These are phyloP conservation scores for Neofusicoccum sp. DNA, from an alignment of 2,329 filamentous ascomycete genomes.

Conservation along the genomic window DNA sequence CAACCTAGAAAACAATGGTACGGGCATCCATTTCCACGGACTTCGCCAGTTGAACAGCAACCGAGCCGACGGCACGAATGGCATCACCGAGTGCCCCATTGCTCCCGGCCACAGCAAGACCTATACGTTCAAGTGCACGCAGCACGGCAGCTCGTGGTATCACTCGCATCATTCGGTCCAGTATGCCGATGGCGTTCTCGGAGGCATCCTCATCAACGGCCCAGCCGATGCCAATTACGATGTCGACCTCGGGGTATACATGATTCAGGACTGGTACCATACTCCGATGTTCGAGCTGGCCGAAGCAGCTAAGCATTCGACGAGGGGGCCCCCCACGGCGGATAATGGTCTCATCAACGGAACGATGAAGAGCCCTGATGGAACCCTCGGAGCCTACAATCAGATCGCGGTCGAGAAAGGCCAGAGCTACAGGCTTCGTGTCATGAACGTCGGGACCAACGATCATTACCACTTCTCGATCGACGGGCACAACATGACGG, in stretches of 20 bases:
- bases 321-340: slow-evolving; percentile 29
- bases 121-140: slow-evolving; percentile 60
- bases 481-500: slow-evolving; percentile 40
- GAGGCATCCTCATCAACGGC: slow-evolving; percentile 45
- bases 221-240: slow-evolving; percentile 53
- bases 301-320: not conserved
- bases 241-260: slow-evolving; percentile 62
- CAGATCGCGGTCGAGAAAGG: slow-evolving; percentile 44
- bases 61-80: slow-evolving; percentile 50
- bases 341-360: slow-evolving; percentile 58
- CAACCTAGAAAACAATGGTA: slow-evolving; percentile 47
- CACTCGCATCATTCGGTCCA: slow-evolving; percentile 48
- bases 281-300: slow-evolving; percentile 1
- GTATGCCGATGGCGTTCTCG: slow-evolving; percentile 47
- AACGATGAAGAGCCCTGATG: slow-evolving; percentile 53
- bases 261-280: slow-evolving; percentile 68
- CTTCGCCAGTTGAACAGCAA: slow-evolving; percentile 47
- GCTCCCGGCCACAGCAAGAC: slow-evolving; percentile 59
- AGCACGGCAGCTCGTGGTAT: slow-evolving; percentile 49
- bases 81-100: slow-evolving; percentile 68
- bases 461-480: slow-evolving; percentile 42
- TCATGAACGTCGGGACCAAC: slow-evolving; percentile 46
- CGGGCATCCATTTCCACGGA: slow-evolving; percentile 57
- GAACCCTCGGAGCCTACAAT: slow-evolving; percentile 36
- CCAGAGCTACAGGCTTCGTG: slow-evolving; percentile 48